Evolutionary conservation across 768 basidiomycete species (phyloP).

Genomic region (Lactarius vividus): DNA sequence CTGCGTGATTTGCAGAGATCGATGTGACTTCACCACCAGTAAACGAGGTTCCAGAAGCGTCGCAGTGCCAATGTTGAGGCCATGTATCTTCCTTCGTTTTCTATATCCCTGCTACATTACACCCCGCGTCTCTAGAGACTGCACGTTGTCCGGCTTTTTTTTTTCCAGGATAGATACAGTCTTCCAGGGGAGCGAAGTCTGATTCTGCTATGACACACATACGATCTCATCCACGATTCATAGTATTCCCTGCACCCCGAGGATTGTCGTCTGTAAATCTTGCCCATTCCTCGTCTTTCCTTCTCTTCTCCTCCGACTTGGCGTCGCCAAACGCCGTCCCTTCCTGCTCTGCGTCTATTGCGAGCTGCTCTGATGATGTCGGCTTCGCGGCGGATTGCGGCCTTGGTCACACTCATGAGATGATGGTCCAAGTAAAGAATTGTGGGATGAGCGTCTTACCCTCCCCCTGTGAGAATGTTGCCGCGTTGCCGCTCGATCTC

Average conservation of each 20-base stretch:
- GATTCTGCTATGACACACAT: slow-evolving; percentile 19
- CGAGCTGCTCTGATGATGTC: slow-evolving; percentile 76
- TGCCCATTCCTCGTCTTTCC: slow-evolving; percentile 92
- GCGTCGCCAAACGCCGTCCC: slow-evolving; percentile 66
- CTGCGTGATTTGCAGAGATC: slow-evolving; percentile 58
- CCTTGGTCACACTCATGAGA: slow-evolving; percentile 7
- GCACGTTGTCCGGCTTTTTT: slow-evolving; percentile 17
- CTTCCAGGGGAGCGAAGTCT: slow-evolving; percentile 3
- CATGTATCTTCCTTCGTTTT: slow-evolving; percentile 30
- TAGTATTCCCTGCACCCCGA: slow-evolving; percentile 92
- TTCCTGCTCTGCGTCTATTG: slow-evolving; percentile 79
- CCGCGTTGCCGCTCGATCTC: slow-evolving; percentile 80
- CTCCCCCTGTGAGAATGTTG: slow-evolving; percentile 84
- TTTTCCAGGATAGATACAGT: not conserved
- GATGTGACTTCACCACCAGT: slow-evolving; percentile 77
- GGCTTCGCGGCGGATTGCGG: slow-evolving; percentile 43
- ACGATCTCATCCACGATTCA: slow-evolving; percentile 76
- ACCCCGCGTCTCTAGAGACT: slow-evolving; percentile 16
- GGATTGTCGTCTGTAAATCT: slow-evolving; percentile 81
- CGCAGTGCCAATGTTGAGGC: slow-evolving; percentile 75
- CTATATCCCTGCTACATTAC: slow-evolving; percentile 26
- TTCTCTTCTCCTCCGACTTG: slow-evolving; percentile 71
- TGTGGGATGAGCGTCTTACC: slow-evolving; percentile 49
- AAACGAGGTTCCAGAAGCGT: slow-evolving; percentile 79
- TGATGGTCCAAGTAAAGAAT: not conserved